phyloP scores from a whole-genome alignment of 202 grass and related monocot species.

The Setaria viridis region DNA sequence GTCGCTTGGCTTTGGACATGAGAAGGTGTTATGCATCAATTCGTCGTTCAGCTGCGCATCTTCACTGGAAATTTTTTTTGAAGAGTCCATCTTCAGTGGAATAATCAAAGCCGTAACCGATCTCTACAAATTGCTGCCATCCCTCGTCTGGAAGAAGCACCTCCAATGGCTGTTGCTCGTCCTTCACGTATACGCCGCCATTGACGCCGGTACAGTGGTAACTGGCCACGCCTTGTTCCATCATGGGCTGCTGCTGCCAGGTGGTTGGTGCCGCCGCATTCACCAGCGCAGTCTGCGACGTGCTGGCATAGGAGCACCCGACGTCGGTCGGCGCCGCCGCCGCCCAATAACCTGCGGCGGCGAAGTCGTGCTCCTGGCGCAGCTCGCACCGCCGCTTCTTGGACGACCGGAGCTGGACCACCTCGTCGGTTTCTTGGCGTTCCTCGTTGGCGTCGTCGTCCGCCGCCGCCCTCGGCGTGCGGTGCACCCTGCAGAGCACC shows the following conservation, averaged over 20 bases:
- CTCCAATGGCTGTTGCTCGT: background rate
- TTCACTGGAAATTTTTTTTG: background rate
- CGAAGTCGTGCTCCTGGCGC: background rate
- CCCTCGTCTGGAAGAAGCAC: background rate
- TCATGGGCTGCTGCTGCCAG: background rate
- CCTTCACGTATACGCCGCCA: background rate
- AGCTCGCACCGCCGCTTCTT: background rate
- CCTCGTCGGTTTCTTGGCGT: background rate
- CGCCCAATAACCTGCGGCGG: background rate
- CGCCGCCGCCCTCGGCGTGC: background rate
- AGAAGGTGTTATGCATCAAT: background rate
- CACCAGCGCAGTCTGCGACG: background rate
- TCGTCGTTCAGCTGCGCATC: background rate
- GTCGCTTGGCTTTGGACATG: background rate
- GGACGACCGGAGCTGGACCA: background rate
- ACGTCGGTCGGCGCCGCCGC: background rate
- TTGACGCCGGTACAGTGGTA: background rate
- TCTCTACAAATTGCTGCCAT: background rate
- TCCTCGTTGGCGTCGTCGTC: background rate
- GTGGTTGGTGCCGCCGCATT: background rate
- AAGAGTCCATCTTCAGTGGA: background rate
- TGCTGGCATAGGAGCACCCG: background rate
- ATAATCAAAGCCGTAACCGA: background rate
- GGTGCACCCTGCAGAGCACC: constrained; percentile 5
- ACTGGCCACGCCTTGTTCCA: background rate